Percentiles rank a stretch among this genome's conserved stretches.
Conservation (phyloP, 208 protist species). For the Phytomonas sp. region DNA sequence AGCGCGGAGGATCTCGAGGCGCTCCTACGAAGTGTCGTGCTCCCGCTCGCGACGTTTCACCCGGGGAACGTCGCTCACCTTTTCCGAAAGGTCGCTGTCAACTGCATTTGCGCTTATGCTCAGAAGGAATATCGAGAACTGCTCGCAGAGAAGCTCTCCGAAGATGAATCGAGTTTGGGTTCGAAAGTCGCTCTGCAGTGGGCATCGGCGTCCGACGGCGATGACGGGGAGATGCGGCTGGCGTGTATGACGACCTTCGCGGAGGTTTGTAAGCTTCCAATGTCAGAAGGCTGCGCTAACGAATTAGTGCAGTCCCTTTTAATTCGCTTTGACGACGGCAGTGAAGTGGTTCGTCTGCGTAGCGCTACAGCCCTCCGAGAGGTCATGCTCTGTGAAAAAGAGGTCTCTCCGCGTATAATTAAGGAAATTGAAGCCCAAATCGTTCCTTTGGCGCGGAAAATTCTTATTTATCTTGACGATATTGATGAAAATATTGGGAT, state of each 20-base stretch:
- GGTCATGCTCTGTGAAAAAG: constrained; percentile 14
- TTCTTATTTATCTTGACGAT: constrained; percentile 84
- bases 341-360: constrained; percentile 44
- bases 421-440: constrained; percentile 58
- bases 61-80: constrained; percentile 59
- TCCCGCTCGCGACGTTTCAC: constrained; percentile 56
- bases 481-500: constrained; percentile 55
- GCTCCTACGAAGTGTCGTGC: constrained; percentile 51
- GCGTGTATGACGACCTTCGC: constrained; percentile 53
- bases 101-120: constrained; percentile 62
- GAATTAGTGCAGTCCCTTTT: constrained; percentile 69
- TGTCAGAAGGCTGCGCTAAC: constrained; percentile 43
- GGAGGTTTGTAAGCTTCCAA: constrained; percentile 41
- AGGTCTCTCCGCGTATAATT: constrained; percentile 24
- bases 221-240: constrained; percentile 82
- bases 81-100: constrained; percentile 81
- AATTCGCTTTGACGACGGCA: constrained; percentile 78
- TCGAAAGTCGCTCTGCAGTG: constrained; percentile 46
- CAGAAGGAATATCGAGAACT: constrained; percentile 17
- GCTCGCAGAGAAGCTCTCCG: constrained; percentile 19
- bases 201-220: constrained; percentile 69
- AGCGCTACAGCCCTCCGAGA: constrained; percentile 30
- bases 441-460: constrained; percentile 58
- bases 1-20: constrained; percentile 29
- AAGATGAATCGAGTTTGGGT: constrained; percentile 29